phyloP scores from a whole-genome alignment of 176 grass and related monocot species.

The Oryza rufipogon region DNA sequence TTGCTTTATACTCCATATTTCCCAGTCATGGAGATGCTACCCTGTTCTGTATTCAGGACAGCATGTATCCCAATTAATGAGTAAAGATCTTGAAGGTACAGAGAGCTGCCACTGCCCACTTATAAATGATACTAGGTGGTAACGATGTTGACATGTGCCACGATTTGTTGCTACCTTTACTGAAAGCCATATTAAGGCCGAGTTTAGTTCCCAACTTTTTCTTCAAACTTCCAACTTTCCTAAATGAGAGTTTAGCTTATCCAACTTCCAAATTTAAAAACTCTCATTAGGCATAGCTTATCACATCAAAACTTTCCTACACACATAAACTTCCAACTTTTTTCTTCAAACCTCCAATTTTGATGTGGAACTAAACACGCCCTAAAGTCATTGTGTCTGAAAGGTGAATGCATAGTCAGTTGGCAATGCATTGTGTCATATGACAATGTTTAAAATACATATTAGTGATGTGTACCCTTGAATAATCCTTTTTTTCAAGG shows the following conservation, averaged over 20 bases:
- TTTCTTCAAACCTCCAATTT: too few species aligned
- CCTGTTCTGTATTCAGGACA: constrained; percentile 5
- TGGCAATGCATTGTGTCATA: neutral
- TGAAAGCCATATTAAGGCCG: neutral
- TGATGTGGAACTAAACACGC: too few species aligned
- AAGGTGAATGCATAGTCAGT: neutral
- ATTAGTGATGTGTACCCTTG: neutral
- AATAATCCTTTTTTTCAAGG: neutral
- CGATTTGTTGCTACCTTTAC: neutral
- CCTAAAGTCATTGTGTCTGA: neutral
- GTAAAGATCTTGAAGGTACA: neutral
- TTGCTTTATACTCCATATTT: neutral
- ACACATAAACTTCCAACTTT: too few species aligned
- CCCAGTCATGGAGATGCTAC: neutral
- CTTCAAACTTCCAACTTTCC: too few species aligned
- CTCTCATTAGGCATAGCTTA: too few species aligned
- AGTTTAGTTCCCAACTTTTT: too few species aligned
- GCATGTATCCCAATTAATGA: neutral
- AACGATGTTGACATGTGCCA: neutral
- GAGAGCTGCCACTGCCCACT: neutral
- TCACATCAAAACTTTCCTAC: too few species aligned
- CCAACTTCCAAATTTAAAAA: too few species aligned
- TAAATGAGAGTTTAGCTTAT: too few species aligned
- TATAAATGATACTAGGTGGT: neutral
- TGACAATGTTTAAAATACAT: neutral